Conservation (phyloP, 768 basidiomycete genomes). For the Macrocybe gigantea region DNA sequence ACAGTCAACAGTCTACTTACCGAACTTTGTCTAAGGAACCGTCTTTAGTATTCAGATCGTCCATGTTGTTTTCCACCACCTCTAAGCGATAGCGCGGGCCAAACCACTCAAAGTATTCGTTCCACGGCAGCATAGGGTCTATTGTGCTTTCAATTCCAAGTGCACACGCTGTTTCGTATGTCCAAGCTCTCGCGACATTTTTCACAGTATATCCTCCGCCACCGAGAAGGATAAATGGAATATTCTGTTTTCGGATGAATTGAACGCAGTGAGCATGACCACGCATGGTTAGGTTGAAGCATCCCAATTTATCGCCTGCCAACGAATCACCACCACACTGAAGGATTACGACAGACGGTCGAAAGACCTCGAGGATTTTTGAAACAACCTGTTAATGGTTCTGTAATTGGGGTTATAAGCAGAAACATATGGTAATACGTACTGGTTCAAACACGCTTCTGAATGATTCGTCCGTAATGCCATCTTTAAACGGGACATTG, state of each 20-base stretch:
- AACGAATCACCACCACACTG: constrained; percentile 97
- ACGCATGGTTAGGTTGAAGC: constrained; percentile 93
- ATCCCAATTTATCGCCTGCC: constrained; percentile 91
- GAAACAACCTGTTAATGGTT: constrained; percentile 56
- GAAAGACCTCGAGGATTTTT: constrained; percentile 81
- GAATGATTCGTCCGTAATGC: constrained; percentile 87
- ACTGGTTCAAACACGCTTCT: constrained; percentile 90
- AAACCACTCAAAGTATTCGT: constrained; percentile 95
- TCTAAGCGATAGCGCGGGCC: constrained; percentile 93
- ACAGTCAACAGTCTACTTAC: constrained; percentile 32
- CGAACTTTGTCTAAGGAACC: constrained; percentile 75
- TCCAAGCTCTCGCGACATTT: constrained; percentile 93
- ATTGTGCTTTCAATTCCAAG: constrained; percentile 80
- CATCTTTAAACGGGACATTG: constrained; percentile 93
- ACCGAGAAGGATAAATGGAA: constrained; percentile 88
- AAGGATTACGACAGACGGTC: constrained; percentile 81
- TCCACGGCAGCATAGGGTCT: constrained; percentile 77
- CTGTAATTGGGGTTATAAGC: constrained; percentile 1
- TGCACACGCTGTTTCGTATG: constrained; percentile 94
- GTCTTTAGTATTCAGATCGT: constrained; percentile 82
- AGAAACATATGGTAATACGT: constrained; percentile 21
- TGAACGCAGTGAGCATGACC: constrained; percentile 91
- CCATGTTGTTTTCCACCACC: constrained; percentile 90
- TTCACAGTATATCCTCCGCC: constrained; percentile 97
- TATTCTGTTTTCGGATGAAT: constrained; percentile 73